phyloP scores from a whole-genome alignment of 257 asterid species.

The Rauvolfia tetraphylla region DNA sequence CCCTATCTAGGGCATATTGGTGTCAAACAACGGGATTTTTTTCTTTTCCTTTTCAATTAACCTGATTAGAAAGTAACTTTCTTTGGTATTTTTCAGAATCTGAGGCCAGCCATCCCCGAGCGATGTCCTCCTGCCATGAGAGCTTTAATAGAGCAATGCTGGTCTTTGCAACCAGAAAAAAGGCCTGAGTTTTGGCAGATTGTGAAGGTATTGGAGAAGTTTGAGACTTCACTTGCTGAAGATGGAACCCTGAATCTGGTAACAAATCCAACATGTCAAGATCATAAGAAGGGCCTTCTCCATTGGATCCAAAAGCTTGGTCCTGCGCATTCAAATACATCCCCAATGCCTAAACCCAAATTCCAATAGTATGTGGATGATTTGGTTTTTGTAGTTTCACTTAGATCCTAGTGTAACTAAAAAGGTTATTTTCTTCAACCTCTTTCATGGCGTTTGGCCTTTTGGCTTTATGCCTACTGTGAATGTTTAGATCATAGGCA shows the following conservation, averaged over 20 bases:
- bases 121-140: conserved; percentile 69
- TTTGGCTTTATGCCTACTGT: conserved; percentile 18
- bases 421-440: conserved; percentile 19
- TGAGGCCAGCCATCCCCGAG: conserved; percentile 63
- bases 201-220: conserved; percentile 74
- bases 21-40: not conserved
- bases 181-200: conserved; percentile 95
- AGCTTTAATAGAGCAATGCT: conserved; percentile 78
- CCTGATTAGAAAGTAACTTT: not conserved
- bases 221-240: conserved; percentile 45
- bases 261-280: conserved; percentile 24
- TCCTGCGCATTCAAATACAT: conserved; percentile 28
- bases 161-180: conserved; percentile 80
- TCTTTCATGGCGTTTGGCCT: conserved; percentile 15
- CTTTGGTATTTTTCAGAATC: conserved; percentile 43
- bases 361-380: conserved; percentile 24
- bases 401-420: conserved; percentile 18
- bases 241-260: conserved; percentile 56
- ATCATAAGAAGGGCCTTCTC: conserved; percentile 38
- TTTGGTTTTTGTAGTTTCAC: conserved; percentile 18
- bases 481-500: conserved; percentile 25
- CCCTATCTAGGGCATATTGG: not conserved
- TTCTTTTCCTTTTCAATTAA: not conserved
- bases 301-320: conserved; percentile 54
- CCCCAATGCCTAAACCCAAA: conserved; percentile 30